These are phyloP conservation scores for Coniochaeta hoffmannii DNA, from an alignment of 2,329 filamentous ascomycete genomes.

Conservation along the genomic window DNA sequence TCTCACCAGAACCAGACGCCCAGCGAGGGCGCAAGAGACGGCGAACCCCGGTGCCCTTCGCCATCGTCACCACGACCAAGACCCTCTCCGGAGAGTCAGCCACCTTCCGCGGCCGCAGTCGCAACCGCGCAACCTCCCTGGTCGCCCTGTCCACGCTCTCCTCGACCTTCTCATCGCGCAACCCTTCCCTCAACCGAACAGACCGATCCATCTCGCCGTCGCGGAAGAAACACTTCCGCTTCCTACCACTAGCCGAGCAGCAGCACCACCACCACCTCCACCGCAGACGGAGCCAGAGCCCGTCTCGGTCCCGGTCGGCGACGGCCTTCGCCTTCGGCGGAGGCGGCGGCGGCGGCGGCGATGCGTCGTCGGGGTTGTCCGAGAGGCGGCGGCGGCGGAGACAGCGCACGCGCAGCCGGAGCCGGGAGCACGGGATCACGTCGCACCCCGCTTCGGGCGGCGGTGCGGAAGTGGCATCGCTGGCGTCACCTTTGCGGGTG, in stretches of 20 bases:
- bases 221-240: constrained; percentile 21
- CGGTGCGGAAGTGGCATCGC: background rate
- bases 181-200: constrained; percentile 11
- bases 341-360: background rate
- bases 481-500: background rate
- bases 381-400: constrained; percentile 19
- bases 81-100: constrained; percentile 28
- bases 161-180: constrained; percentile 17
- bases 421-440: constrained; percentile 17
- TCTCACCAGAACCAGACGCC: constrained; percentile 23
- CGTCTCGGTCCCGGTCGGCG: constrained; percentile 25
- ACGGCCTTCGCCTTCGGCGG: background rate
- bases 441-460: background rate
- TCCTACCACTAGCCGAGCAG: constrained; percentile 18
- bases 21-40: constrained; percentile 26
- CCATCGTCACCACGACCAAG: constrained; percentile 16
- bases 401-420: constrained; percentile 29
- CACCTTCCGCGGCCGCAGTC: constrained; percentile 32
- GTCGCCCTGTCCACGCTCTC: constrained; percentile 18
- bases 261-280: no score
- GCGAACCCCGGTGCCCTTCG: constrained; percentile 21
- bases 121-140: constrained; percentile 28
- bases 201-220: constrained; percentile 21
- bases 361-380: background rate
- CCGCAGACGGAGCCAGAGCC: constrained; percentile 27